Conservation (phyloP, 768 basidiomycete genomes). For the Xerocomus spinulosus region DNA sequence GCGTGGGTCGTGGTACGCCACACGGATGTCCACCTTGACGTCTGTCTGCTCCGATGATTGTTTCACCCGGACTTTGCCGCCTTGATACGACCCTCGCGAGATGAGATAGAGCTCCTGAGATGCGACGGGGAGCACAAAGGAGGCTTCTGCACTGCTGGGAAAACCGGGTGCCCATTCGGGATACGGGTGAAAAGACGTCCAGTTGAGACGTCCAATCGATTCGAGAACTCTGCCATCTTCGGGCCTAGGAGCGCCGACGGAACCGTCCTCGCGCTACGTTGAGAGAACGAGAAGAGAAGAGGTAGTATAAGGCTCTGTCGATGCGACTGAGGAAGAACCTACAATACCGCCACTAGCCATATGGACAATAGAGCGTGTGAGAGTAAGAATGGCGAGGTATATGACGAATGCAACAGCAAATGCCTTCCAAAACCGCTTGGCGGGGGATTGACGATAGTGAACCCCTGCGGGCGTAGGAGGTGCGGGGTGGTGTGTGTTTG, state of each 20-base stretch:
- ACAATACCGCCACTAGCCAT: too few relatives aligned
- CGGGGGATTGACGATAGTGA: too few relatives aligned
- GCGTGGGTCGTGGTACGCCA: conserved; percentile 22
- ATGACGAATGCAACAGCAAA: too few relatives aligned
- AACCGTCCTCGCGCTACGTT: not conserved
- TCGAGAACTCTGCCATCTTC: conserved; percentile 17
- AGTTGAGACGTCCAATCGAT: conserved; percentile 8
- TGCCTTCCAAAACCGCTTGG: too few relatives aligned
- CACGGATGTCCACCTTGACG: conserved; percentile 29
- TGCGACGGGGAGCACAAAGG: conserved; percentile 28
- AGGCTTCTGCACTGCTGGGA: conserved; percentile 15
- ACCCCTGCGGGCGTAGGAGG: too few relatives aligned
- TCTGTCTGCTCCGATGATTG: conserved; percentile 15
- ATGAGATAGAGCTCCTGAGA: conserved; percentile 33
- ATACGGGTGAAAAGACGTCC: conserved; percentile 8
- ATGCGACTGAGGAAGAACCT: too few relatives aligned
- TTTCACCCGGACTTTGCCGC: conserved; percentile 16
- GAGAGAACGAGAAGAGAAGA: too few relatives aligned
- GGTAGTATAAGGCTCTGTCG: too few relatives aligned
- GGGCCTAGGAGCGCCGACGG: conserved; percentile 4
- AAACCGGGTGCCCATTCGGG: conserved; percentile 19
- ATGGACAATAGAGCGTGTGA: too few relatives aligned
- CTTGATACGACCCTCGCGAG: conserved; percentile 28
- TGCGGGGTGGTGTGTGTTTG: not conserved
- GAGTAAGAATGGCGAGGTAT: too few relatives aligned